A percentile compares a stretch with the other conserved stretches of the same genome.
phyloP scores from a whole-genome alignment of 352 stramenopile species.

The Pythium brassicae region DNA sequence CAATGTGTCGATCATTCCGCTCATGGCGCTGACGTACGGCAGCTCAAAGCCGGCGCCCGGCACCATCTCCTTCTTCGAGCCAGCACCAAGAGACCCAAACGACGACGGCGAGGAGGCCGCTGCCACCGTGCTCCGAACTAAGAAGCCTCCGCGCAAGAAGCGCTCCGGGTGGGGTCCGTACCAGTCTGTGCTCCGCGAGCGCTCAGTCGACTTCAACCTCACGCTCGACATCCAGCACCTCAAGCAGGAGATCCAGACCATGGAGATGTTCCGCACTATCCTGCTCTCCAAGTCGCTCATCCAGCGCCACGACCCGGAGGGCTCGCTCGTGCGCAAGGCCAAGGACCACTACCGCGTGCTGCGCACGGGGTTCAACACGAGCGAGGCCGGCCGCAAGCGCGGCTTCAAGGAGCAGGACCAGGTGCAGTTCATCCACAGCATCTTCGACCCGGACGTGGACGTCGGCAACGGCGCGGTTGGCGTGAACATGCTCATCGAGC shows the following conservation, averaged over 20 bases:
- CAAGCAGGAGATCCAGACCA: slow-evolving; percentile 30
- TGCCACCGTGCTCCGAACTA: not conserved
- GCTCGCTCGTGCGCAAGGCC: slow-evolving; percentile 22
- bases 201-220: slow-evolving; percentile 27
- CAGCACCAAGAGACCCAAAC: slow-evolving; percentile 12
- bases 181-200: slow-evolving; percentile 21
- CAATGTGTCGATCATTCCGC: slow-evolving; percentile 5
- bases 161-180: slow-evolving; percentile 14
- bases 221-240: slow-evolving; percentile 35
- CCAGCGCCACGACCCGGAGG: slow-evolving; percentile 18
- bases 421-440: slow-evolving; percentile 27
- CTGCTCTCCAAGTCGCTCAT: slow-evolving; percentile 18
- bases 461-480: slow-evolving; percentile 27
- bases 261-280: slow-evolving; percentile 22
- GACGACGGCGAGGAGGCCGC: slow-evolving; percentile 8
- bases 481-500: slow-evolving; percentile 30
- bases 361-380: slow-evolving; percentile 12
- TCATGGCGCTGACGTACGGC: slow-evolving; percentile 4
- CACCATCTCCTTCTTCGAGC: slow-evolving; percentile 10
- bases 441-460: slow-evolving; percentile 32
- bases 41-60: slow-evolving; percentile 1
- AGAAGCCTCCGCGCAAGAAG: slow-evolving; percentile 7
- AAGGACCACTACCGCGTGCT: slow-evolving; percentile 24
- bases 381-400: slow-evolving; percentile 10
- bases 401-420: slow-evolving; percentile 20